phyloP scores from a whole-genome alignment of 768 basidiomycete genomes.

The Cantharellus cinnabarinus region DNA sequence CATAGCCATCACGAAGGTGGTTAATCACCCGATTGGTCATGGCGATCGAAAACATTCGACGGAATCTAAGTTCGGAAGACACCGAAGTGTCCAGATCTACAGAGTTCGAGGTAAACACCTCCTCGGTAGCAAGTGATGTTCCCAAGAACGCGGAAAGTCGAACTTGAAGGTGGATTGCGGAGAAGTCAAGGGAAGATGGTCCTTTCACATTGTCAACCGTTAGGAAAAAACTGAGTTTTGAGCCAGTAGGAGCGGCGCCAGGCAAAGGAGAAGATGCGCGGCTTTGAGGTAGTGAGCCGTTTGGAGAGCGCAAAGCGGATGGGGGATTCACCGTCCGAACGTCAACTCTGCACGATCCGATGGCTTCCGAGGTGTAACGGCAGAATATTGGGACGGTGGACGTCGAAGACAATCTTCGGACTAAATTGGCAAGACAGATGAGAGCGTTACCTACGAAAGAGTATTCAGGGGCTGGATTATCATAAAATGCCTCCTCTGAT shows the following conservation, averaged over 20 bases:
- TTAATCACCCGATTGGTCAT: conserved; percentile 50
- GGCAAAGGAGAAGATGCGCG: conserved; percentile 59
- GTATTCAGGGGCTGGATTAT: conserved; percentile 68
- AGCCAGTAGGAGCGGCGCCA: conserved; percentile 43
- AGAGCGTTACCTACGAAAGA: conserved; percentile 84
- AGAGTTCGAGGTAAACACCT: conserved; percentile 55
- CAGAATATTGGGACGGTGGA: conserved; percentile 80
- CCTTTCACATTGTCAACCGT: conserved; percentile 79
- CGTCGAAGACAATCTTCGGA: conserved; percentile 49
- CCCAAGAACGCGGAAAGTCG: conserved; percentile 78
- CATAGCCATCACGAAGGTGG: conserved; percentile 57
- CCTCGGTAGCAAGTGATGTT: conserved; percentile 44
- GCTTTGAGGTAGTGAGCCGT: conserved; percentile 44
- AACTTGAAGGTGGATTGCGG: conserved; percentile 67
- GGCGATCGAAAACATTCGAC: conserved; percentile 60
- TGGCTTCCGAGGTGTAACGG: conserved; percentile 84
- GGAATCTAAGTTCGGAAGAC: conserved; percentile 64
- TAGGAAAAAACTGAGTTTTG: conserved; percentile 68
- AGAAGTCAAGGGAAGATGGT: conserved; percentile 75
- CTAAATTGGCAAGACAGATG: conserved; percentile 63
- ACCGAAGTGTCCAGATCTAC: conserved; percentile 54
- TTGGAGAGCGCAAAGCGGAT: conserved; percentile 32
- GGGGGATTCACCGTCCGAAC: conserved; percentile 56
- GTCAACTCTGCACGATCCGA: conserved; percentile 80
- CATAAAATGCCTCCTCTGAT: conserved; percentile 81